phyloP scores from a whole-genome alignment of 2,329 filamentous ascomycete genomes.

The Colletotrichum lindemuthianum region DNA sequence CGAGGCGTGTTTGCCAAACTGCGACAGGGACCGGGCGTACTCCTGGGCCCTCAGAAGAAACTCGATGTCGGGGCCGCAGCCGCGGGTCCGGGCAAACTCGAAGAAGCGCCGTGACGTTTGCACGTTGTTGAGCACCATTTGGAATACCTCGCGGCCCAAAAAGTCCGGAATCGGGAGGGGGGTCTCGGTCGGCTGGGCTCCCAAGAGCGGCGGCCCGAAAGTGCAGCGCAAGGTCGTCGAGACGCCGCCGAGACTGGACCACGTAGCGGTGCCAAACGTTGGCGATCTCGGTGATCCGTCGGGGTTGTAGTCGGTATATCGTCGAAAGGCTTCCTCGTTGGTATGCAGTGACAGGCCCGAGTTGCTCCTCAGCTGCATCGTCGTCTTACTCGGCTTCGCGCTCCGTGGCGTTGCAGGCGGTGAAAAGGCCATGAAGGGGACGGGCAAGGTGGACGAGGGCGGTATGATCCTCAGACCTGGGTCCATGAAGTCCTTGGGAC shows the following conservation, averaged over 20 bases:
- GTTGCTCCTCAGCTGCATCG: conserved; percentile 53
- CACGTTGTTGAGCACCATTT: conserved; percentile 60
- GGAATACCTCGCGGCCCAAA: conserved; percentile 60
- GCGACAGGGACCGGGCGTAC: conserved; percentile 55
- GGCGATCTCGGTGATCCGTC: conserved; percentile 48
- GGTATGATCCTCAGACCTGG: conserved; percentile 4
- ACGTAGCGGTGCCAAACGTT: conserved; percentile 33
- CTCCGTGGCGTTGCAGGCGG: conserved; percentile 40
- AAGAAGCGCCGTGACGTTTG: conserved; percentile 57
- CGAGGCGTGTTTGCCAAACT: conserved; percentile 51
- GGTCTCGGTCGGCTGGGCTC: conserved; percentile 19
- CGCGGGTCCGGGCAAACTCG: conserved; percentile 58
- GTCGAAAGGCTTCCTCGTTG: conserved; percentile 54
- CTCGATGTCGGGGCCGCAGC: conserved; percentile 60
- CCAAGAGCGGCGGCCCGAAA: conserved; percentile 23
- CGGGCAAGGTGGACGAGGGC: not conserved
- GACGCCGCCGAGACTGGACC: conserved; percentile 38
- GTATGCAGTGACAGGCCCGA: conserved; percentile 58
- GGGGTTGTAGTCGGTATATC: conserved; percentile 57
- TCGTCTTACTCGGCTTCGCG: conserved; percentile 38
- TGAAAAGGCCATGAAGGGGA: conserved; percentile 36
- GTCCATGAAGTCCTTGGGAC: conserved; percentile 5
- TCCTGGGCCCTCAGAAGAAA: conserved; percentile 61
- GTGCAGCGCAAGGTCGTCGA: conserved; percentile 32
- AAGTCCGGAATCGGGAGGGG: conserved; percentile 55